Conservation (phyloP, 495 filamentous ascomycete genomes). For the Annulohypoxylon nitens region DNA sequence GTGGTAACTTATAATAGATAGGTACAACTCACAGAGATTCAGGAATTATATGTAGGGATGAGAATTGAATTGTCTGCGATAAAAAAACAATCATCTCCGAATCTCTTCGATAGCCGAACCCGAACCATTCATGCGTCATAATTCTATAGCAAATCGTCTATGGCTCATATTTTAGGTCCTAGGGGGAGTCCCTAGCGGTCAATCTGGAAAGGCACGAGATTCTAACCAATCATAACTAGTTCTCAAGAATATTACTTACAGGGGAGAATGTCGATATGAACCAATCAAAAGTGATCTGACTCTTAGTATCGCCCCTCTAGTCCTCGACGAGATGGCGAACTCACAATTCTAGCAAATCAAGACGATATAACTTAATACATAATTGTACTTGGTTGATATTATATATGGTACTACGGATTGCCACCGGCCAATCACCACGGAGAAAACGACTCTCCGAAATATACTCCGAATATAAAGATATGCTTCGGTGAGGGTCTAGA, state of each 20-base stretch:
- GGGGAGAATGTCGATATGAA: not conserved
- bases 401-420: not conserved
- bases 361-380: not conserved
- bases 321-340: not conserved
- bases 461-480: not conserved
- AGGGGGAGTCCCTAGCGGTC: not conserved
- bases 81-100: not conserved
- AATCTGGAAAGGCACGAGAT: not conserved
- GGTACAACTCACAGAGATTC: too few species aligned
- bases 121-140: constrained; percentile 26
- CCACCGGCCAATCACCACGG: not conserved
- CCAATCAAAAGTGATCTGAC: constrained; percentile 7
- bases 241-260: not conserved
- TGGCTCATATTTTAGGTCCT: not conserved
- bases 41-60: not conserved
- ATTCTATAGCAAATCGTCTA: constrained; percentile 18
- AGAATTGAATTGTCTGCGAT: not conserved
- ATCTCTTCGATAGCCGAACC: not conserved
- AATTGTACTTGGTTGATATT: not conserved
- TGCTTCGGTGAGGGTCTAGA: not conserved
- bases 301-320: not conserved
- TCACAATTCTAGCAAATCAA: not conserved
- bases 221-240: constrained; percentile 8
- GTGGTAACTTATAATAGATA: too few species aligned
- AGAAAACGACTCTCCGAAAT: constrained; percentile 1